Conservation (phyloP, 2,329 filamentous ascomycete species). For the Penicillium sp. region DNA sequence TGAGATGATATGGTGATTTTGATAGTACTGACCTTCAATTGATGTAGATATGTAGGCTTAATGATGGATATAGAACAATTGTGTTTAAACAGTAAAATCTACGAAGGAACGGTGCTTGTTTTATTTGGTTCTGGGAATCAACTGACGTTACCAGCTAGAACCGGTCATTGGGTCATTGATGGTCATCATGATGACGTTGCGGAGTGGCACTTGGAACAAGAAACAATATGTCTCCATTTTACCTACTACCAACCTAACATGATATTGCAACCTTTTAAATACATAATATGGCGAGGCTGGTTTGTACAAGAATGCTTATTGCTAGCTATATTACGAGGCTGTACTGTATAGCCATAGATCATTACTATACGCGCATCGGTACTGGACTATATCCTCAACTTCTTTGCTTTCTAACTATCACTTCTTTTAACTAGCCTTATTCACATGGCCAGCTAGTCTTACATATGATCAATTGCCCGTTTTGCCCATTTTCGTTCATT, state of each 20-base stretch:
- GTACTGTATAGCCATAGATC: not conserved
- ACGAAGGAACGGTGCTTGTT: not conserved
- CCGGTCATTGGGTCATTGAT: constrained; percentile 12
- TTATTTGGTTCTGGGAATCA: not conserved
- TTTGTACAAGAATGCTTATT: not conserved
- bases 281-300: too few species aligned
- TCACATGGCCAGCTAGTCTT: not conserved
- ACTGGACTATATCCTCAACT: not conserved
- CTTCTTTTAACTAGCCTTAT: too few species aligned
- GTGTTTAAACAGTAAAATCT: not conserved
- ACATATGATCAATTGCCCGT: not conserved
- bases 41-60: not conserved
- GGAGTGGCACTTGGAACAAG: not conserved
- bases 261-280: too few species aligned
- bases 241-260: not conserved
- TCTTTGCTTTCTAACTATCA: not conserved
- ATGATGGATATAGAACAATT: not conserved
- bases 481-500: not conserved
- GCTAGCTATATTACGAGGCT: not conserved
- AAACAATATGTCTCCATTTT: not conserved
- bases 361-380: not conserved
- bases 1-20: not conserved
- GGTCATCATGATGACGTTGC: constrained; percentile 37
- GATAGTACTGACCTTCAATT: not conserved
- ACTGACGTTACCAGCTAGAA: constrained; percentile 22